phyloP scores from a whole-genome alignment of 441 rosid genomes.

The Arabidopsis hybrid region DNA sequence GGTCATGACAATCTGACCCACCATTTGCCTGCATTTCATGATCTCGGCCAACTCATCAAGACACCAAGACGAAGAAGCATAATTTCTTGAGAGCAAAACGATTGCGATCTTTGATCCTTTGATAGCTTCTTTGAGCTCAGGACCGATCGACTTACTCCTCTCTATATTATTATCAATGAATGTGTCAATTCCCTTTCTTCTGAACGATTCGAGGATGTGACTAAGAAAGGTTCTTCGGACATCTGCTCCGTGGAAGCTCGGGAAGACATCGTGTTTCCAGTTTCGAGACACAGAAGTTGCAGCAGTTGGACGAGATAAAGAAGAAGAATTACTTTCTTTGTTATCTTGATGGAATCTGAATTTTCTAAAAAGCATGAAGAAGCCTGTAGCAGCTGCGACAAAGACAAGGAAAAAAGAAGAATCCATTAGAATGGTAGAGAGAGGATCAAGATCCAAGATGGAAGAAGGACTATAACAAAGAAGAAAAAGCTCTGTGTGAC shows the following conservation, averaged over 20 bases:
- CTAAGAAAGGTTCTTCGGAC: background rate
- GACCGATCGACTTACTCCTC: background rate
- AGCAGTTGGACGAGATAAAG: background rate
- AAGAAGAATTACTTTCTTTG: background rate
- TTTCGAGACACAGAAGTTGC: background rate
- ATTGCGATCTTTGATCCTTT: no score
- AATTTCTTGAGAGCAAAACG: no score
- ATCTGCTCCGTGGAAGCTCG: background rate
- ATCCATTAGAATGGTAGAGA: background rate
- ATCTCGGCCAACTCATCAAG: background rate
- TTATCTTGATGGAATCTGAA: background rate
- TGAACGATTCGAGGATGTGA: background rate
- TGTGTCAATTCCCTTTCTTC: background rate
- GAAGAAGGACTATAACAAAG: no score
- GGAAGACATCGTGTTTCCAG: background rate
- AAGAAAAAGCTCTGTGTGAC: background rate
- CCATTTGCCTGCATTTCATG: background rate
- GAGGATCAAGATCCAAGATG: background rate
- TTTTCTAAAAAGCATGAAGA: background rate
- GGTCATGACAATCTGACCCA: background rate
- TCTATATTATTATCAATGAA: background rate
- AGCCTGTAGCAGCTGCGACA: background rate
- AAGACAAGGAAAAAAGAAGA: background rate
- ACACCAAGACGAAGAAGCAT: constrained; percentile 1
- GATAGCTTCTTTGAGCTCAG: no score